Evolutionary conservation across 163 green algal genomes (phyloP), one percentile per base, ranked within the genome.

Genomic region (Chlorella variabilis): DNA sequence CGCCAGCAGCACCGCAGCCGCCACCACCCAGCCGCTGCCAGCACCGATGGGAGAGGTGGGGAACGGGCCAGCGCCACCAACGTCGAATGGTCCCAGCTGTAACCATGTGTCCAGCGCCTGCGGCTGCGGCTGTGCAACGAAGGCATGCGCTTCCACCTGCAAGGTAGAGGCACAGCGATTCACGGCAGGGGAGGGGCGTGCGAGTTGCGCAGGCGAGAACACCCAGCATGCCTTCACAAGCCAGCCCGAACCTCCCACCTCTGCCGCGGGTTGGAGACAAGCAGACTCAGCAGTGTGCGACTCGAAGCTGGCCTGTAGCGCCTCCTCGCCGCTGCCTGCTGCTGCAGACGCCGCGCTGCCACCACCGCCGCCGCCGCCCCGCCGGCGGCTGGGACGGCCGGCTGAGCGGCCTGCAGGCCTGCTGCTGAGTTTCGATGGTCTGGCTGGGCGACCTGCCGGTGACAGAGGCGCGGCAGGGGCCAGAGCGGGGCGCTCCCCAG

Each of bases 1-100:
- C 17, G 81, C 83, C 34, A 88, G 42, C 51, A 89, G 81, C 41
- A 89, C 65, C 0, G 63, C 73, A 2, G 69, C 38, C 36, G 83
- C 83, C 84, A 63, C 63, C 34, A 89, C 38, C 77, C 78, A 88
- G 33, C 70, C 54, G 71, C 56, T 45, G 39, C n/a, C 31, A 15
- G 34, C n/a, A 17, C 73, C 73, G 4, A 80, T 17, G 2, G 73
- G 73, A 0, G 34, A 48, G 9, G 45, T 20, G 18, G 70, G 70
- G 23, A 77, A 65, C 18, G 70, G 70, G 18, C 48, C 31, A 5
- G 9, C 21, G 31, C 31, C 48, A 18, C 34, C 2, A 11, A 2
- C 61, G 29, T 38, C 11, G 31, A 15, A 11, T 15, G 6, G 21
- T 39, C 36, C 48, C 31, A 66, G 31, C 48, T 33, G 20, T 1